Base-by-base conservation (phyloP, 164 flowering plant genomes). In the Tinospora cordifolia region DNA sequence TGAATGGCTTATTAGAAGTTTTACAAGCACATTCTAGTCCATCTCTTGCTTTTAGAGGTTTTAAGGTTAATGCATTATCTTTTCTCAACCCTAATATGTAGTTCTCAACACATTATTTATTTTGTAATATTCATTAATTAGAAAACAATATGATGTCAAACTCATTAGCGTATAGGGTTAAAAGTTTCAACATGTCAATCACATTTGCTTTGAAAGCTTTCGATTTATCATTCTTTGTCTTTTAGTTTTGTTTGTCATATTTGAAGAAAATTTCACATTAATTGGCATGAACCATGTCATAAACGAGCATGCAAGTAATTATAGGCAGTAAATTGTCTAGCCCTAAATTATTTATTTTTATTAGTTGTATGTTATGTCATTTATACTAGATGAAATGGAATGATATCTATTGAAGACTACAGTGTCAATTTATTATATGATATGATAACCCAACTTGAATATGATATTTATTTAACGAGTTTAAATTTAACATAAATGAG, bases 151-250 rank as follows among this genome's bases (percentile, higher is more conserved):
- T 21, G 60, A 54, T 54, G 60, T 6, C 60, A 17, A 21, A 54
- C 7, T 54, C n/a, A 54, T 54, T 54, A n/a, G 60, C 21, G 4
- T 24, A 54, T 9, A 8, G 59, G n/a, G n/a, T 8, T 25, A 44
- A 44, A 10, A 44, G 9, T 44, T 30, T 44, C 47, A 44, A 44
- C 47, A 10, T 44, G 47, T n/a, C 24, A 54, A 22, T 54, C 60
- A 54, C n/a, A 15, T 51, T n/a, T 54, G 60, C 60, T 54, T 54
- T 24, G 60, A 54, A 54, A 54, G 60, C 60, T 54, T 54, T 19
- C 9, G 47, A 14, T 1, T n/a, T n/a, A 51, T 54, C 24, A 7
- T 22, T 54, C 21, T 8, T n/a, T 54, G 60, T 54, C 24, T 54
- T 54, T 25, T 22, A 19, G n/a, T n/a, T n/a, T n/a, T 54, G 60